Evolutionary conservation across 2,329 filamentous ascomycete species (phyloP).

Genomic region (Aspergillus sp.): DNA sequence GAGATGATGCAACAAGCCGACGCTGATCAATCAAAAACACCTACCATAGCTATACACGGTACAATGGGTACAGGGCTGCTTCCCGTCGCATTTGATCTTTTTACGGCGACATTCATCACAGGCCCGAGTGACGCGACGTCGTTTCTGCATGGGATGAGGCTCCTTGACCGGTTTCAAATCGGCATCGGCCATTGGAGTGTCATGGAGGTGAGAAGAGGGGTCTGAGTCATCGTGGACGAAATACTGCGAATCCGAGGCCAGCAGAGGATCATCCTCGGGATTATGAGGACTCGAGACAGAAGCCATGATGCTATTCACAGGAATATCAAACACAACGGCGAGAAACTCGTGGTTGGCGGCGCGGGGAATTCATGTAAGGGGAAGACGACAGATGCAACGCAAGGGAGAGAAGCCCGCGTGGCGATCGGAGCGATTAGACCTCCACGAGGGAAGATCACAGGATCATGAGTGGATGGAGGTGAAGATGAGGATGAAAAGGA

Average conservation of each 20-base stretch:
- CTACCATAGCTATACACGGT: constrained; percentile 97
- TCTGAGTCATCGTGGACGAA: constrained; percentile 8
- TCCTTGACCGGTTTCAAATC: constrained; percentile 25
- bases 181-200: constrained; percentile 10
- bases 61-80: constrained; percentile 89
- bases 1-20: neutral
- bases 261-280: no score
- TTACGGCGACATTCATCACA: constrained; percentile 80
- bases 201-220: constrained; percentile 1
- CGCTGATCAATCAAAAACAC: constrained; percentile 14
- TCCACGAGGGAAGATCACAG: no score
- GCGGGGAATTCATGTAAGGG: no score
- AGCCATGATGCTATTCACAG: no score
- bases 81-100: constrained; percentile 84
- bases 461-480: no score
- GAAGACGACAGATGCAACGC: no score
- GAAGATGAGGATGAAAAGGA: no score
- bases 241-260: constrained; percentile 11
- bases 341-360: no score
- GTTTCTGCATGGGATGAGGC: constrained; percentile 62
- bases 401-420: no score
- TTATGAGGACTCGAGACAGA: no score
- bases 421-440: no score
- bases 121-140: constrained; percentile 71
- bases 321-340: no score